phyloP scores from a whole-genome alignment of 768 basidiomycete species.

The Collybia mongolica region DNA sequence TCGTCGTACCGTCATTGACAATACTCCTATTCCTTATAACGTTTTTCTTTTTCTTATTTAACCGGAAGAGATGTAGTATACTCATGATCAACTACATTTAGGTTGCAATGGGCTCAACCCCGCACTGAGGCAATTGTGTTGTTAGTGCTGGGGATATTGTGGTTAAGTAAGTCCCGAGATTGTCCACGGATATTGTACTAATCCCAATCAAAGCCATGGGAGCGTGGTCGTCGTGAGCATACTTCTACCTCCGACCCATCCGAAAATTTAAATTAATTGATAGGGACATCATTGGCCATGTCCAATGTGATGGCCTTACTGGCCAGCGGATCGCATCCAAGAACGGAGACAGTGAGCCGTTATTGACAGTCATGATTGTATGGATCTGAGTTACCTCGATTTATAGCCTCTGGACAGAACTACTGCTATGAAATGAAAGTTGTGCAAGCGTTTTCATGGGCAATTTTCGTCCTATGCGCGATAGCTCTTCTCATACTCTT shows the following conservation, averaged over 20 bases:
- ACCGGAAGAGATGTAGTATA: constrained; percentile 5
- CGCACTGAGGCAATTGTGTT: constrained; percentile 54
- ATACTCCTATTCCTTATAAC: constrained; percentile 60
- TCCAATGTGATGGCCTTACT: constrained; percentile 56
- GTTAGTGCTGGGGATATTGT: constrained; percentile 58
- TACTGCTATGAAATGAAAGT: constrained; percentile 84
- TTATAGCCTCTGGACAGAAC: constrained; percentile 48
- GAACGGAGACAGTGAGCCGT: constrained; percentile 50
- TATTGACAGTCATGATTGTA: not conserved
- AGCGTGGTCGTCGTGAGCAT: constrained; percentile 69
- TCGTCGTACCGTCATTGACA: constrained; percentile 64
- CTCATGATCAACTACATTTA: constrained; percentile 20
- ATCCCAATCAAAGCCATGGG: constrained; percentile 53
- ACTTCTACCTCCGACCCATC: not conserved
- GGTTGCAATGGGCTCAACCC: constrained; percentile 71
- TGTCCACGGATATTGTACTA: constrained; percentile 7
- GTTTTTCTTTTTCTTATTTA: constrained; percentile 28
- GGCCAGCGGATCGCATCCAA: constrained; percentile 47
- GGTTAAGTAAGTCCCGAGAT: constrained; percentile 57
- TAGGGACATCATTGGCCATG: constrained; percentile 68
- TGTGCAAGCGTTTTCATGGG: constrained; percentile 78
- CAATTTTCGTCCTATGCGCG: constrained; percentile 49
- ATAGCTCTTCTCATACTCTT: constrained; percentile 56
- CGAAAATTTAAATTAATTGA: not conserved
- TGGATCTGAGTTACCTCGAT: constrained; percentile 4